Base-by-base conservation (phyloP, 805 yeast genomes). In the Tetrapisispora fleetii region DNA sequence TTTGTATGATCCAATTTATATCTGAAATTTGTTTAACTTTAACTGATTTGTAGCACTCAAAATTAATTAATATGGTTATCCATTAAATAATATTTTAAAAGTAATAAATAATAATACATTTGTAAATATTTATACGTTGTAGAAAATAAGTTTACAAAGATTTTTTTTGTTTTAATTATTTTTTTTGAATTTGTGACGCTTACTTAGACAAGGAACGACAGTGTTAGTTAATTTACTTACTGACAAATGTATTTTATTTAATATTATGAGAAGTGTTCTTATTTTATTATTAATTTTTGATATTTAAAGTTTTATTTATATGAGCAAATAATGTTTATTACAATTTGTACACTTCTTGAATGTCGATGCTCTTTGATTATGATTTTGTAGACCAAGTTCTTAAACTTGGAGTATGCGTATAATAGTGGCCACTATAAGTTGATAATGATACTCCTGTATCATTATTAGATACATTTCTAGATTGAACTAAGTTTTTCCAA, bases 401-500 rank as follows among this genome's bases (percentile, higher is more conserved):
- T 54, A 77, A 61, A 6, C 74, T 67, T 56, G 81, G 79, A 28
- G 86, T 78, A 5, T 66, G 62, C 46, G 78, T 73, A 66, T 71
- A 74, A 58, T 63, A 70, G 48, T 51, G 68, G 44, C 55, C 61
- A 37, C 53, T 54, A 17, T 54, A 56, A 48, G 70, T 66, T n/a
- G 72, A 58, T 58, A 67, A 56, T 32, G 57, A 50, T 37, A 59
- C 51, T 63, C 88, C 87, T 53, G 97, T 90, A 67, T 90, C 98
- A 65, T 90, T 86, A 72, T 87, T 81, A 58, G 74, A 68, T 62
- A 76, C 79, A 57, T 81, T 79, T 72, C 88, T 85, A 68, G 96
- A 96, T 72, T 91, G 99, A 75, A 91, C 78, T 53, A 91, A 67
- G 64, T 95, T 95, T 36, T 70, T 60, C 56, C 72, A 68, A 18